Evolutionary conservation across 495 filamentous ascomycete genomes (phyloP).

Genomic region (Jackrogersella minutella): DNA sequence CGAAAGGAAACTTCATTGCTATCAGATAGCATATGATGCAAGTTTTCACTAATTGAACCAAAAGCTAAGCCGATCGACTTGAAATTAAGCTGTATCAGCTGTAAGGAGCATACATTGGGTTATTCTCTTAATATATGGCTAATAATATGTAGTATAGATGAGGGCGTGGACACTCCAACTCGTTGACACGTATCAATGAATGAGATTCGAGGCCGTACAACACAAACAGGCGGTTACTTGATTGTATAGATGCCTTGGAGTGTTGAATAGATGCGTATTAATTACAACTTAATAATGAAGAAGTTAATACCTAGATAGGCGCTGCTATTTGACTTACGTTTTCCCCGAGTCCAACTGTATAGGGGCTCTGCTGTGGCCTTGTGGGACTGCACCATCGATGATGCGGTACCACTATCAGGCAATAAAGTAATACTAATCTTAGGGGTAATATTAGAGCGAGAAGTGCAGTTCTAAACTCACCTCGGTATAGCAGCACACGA

Average conservation of each 20-base stretch:
- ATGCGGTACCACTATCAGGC: too few species aligned
- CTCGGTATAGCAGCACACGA: conserved; percentile 3
- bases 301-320: not conserved
- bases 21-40: not conserved
- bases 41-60: not conserved
- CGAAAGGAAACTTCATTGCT: not conserved
- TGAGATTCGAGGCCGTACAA: conserved; percentile 12
- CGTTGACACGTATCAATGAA: not conserved
- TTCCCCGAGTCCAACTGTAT: not conserved
- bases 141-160: not conserved
- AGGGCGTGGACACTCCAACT: not conserved
- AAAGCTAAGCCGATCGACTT: not conserved
- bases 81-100: not conserved
- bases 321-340: conserved; percentile 2
- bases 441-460: not conserved
- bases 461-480: conserved; percentile 22
- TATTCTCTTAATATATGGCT: not conserved
- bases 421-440: not conserved
- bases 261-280: conserved; percentile 16
- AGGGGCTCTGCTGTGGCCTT: not conserved
- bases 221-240: not conserved
- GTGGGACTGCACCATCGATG: too few species aligned
- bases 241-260: conserved; percentile 13
- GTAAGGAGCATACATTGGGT: not conserved
- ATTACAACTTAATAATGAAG: conserved; percentile 7